Base-by-base conservation (phyloP, 2,329 filamentous ascomycete species). In the Calonectria montana region DNA sequence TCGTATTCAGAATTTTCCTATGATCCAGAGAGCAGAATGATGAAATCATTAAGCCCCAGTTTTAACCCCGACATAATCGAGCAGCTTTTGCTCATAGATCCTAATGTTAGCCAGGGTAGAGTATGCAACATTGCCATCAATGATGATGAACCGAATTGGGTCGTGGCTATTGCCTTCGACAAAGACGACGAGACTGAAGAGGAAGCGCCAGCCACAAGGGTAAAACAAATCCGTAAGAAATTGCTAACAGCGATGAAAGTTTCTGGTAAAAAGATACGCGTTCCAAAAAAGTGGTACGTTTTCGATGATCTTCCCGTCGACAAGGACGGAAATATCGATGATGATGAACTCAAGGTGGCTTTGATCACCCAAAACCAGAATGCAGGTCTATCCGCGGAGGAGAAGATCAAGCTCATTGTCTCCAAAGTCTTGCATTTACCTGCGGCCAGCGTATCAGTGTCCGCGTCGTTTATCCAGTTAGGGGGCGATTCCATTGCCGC, bases 401-500 rank as follows among this genome's bases (percentile, higher is more conserved):
- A 21, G 8, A 65, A 5, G 21, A 21, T 65, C 21, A 53, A 43
- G 31, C 31, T 37, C 62, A 65, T 53, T 50, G 23, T 65, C 8
- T 41, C 62, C 1, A 50, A 65, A 25, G 62, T 53, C 13, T 18
- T 65, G 27, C 62, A 47, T 23, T 53, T 65, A 47, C 12, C 31
- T 7, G n/a, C 41, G 23, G 9, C 45, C 8, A 37, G 35, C 9
- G 31, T 65, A 12, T 23, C 31, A 13, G 4, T 31, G 10, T 65
- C 62, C 3, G 31, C 45, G 4, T 65, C 62, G 2, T 65, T 65
- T 35, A 47, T 65, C 13, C 45, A 47, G 18, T 16, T 65, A 2
- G 87, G 87, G 8, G 87, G 87, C 23, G 86, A 88, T 74, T 88
- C 87, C 0, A 83, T 88, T 2, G 74, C 82, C 0, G 87, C 87